phyloP scores from a whole-genome alignment of 495 filamentous ascomycete genomes.

The Friedmanniomyces endolithicus region DNA sequence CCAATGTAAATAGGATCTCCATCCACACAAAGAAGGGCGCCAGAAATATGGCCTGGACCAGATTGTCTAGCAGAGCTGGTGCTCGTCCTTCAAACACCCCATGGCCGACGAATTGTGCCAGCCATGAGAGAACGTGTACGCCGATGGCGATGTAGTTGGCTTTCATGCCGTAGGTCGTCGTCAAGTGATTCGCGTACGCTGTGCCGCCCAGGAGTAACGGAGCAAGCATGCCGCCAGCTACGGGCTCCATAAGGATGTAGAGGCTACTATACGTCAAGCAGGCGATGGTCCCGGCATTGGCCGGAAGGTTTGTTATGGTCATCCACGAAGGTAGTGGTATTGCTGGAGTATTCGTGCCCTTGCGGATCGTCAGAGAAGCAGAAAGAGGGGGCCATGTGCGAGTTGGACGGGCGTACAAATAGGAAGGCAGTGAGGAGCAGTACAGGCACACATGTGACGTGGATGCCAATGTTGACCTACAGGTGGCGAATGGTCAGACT shows the following conservation, averaged over 20 bases:
- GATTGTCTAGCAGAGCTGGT: slow-evolving; percentile 79
- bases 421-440: slow-evolving; percentile 70
- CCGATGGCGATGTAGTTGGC: slow-evolving; percentile 60
- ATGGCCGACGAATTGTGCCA: slow-evolving; percentile 83
- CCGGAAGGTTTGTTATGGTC: slow-evolving; percentile 60
- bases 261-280: slow-evolving; percentile 60
- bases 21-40: slow-evolving; percentile 98
- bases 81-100: slow-evolving; percentile 79
- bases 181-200: slow-evolving; percentile 62
- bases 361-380: neutral
- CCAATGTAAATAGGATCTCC: slow-evolving; percentile 80
- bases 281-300: slow-evolving; percentile 66
- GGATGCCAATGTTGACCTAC: slow-evolving; percentile 73
- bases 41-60: slow-evolving; percentile 82
- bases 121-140: slow-evolving; percentile 63
- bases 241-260: slow-evolving; percentile 87
- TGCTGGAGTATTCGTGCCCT: slow-evolving; percentile 62
- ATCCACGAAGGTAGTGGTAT: slow-evolving; percentile 59
- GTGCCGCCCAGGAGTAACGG: slow-evolving; percentile 61
- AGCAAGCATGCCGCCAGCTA: slow-evolving; percentile 64
- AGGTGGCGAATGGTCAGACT: slow-evolving; percentile 8
- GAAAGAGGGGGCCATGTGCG: neutral
- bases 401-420: slow-evolving; percentile 45
- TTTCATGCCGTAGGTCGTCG: slow-evolving; percentile 47
- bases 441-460: slow-evolving; percentile 77